phyloP scores from a whole-genome alignment of 257 asterid species.

The Vinca minor region DNA sequence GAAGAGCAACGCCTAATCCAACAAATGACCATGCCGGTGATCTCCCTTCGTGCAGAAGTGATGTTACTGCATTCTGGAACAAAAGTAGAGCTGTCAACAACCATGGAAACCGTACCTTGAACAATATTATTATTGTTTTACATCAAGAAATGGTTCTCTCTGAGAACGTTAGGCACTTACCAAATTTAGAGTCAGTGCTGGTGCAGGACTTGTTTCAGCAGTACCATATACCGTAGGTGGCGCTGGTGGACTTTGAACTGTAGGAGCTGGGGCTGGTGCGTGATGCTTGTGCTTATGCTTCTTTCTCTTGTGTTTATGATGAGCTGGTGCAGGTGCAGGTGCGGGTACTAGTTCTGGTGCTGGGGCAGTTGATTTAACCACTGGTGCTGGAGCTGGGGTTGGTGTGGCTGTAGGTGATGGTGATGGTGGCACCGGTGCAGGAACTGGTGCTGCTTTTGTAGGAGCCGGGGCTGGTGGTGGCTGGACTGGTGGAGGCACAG shows the following conservation, averaged over 20 bases:
- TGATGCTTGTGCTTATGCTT: conserved; percentile 35
- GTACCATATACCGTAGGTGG: conserved; percentile 57
- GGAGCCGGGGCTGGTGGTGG: conserved; percentile 48
- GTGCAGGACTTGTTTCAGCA: conserved; percentile 70
- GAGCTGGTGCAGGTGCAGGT: conserved; percentile 61
- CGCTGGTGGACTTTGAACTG: conserved; percentile 86
- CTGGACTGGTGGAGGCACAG: conserved; percentile 35
- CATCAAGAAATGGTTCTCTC: background rate
- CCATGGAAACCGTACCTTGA: conserved; percentile 9
- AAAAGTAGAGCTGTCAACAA: conserved; percentile 16
- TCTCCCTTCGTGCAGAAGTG: conserved; percentile 42
- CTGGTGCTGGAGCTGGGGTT: conserved; percentile 40
- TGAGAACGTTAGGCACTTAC: conserved; percentile 30
- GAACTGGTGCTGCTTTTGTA: conserved; percentile 28
- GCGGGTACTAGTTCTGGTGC: conserved; percentile 36
- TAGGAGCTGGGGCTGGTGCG: conserved; percentile 92
- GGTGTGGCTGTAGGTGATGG: conserved; percentile 43
- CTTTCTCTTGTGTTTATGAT: conserved; percentile 29
- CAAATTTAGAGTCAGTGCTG: conserved; percentile 67
- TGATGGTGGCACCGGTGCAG: no score
- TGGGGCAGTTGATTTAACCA: conserved; percentile 55
- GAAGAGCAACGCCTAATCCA: conserved; percentile 42
- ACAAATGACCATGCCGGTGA: conserved; percentile 35
- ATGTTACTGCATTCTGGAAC: conserved; percentile 56
- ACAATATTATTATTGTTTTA: background rate